Evolutionary conservation across 345 rosid species (phyloP), one percentile per base, ranked within the genome.

Genomic region (Raphanus sativus): DNA sequence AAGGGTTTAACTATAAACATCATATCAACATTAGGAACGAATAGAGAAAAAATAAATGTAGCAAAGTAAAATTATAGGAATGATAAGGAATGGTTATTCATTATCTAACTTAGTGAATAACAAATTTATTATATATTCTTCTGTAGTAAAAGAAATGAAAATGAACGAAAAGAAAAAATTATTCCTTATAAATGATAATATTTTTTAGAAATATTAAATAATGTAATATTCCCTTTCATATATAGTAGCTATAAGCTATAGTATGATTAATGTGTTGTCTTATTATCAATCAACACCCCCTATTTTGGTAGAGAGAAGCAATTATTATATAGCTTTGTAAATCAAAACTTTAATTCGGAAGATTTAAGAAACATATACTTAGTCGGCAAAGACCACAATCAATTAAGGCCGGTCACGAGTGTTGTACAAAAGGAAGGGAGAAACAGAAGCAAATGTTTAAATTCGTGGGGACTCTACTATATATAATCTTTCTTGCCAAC

Each of bases 381-480:
- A 67, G 67, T 59, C 60, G 67, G 9, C 7, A 60, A 60, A 67
- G 16, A 59, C 62, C 2, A 32, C 50, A 59, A 75, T 30, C 16
- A 67, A 67, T 63, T 2, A 32, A 32, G 21, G 29, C 13, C 15
- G 62, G 25, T 67, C 79, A 75, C 69, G 54, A 75, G 62, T 45
- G 74, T 68, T 75, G 63, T 24, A 67, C 5, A 60, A 32, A 66
- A 38, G 30, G 24, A n/a, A 5, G 11, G 8, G 65, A 15, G 38
- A 33, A 48, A 68, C 34, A 67, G 11, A 59, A 60, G 26, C 6
- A 59, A 30, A 40, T 29, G 48, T 12, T 40, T 8, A 42, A 12
- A 28, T 58, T 15, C 78, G 78, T 75, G 73, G 78, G 78, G 73
- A 58, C 72, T 58, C 58, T 74, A 5, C 1, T 33, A 15, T 21